Evolutionary conservation across 495 filamentous ascomycete species (phyloP).

Genomic region (Penicillium waksmanii): DNA sequence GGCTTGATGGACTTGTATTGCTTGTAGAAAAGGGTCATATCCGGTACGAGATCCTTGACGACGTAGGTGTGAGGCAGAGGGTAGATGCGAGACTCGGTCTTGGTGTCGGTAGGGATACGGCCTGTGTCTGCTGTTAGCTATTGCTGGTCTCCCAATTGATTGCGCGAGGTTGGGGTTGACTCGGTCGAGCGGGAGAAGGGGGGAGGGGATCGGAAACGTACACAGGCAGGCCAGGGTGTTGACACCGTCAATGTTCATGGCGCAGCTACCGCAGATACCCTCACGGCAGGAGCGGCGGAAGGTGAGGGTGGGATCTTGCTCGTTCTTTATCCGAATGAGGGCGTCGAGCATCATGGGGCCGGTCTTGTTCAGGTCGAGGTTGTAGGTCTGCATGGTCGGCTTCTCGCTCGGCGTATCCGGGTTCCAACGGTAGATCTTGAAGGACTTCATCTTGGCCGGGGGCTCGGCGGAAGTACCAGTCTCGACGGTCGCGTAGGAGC

Average conservation of each 20-base stretch:
- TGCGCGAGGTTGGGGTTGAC: not conserved
- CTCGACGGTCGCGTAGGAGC: constrained; percentile 56
- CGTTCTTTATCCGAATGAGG: constrained; percentile 97
- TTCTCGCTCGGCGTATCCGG: constrained; percentile 88
- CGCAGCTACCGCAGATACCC: constrained; percentile 97
- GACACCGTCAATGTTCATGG: constrained; percentile 98
- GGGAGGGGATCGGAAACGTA: constrained; percentile 55
- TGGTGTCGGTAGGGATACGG: constrained; percentile 86
- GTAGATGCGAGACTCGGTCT: constrained; percentile 89
- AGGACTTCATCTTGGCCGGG: constrained; percentile 76
- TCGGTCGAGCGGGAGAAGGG: not conserved
- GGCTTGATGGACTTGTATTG: constrained; percentile 99
- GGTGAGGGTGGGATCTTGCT: constrained; percentile 93
- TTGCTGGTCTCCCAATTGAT: not conserved
- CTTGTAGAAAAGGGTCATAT: constrained; percentile 99
- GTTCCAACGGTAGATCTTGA: constrained; percentile 99
- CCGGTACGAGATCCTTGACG: constrained; percentile 97
- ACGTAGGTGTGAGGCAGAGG: constrained; percentile 98
- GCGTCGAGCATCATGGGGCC: constrained; percentile 98
- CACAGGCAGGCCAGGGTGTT: constrained; percentile 98
- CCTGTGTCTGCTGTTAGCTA: constrained; percentile 52
- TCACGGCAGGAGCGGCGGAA: constrained; percentile 95
- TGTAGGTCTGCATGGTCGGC: constrained; percentile 92
- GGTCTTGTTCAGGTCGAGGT: constrained; percentile 95
- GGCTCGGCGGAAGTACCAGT: constrained; percentile 57